Percentiles rank a stretch among this genome's conserved stretches.
Evolutionary conservation across 768 basidiomycete genomes (phyloP).

Genomic region (Tulasnella sp.): DNA sequence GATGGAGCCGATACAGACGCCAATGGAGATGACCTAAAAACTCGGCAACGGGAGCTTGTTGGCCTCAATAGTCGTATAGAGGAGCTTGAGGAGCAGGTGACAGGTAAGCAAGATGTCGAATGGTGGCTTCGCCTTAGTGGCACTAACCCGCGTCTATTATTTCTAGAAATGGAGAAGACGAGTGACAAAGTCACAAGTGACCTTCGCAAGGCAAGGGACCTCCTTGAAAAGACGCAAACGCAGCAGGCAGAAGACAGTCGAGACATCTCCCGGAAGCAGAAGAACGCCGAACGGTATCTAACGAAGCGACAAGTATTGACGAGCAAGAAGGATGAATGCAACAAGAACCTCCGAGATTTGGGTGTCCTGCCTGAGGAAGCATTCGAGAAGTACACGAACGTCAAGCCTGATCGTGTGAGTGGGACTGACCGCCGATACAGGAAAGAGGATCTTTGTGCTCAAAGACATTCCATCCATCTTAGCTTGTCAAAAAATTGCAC

Average conservation of each 20-base stretch:
- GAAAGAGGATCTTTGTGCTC: neutral
- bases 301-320: conserved; percentile 82
- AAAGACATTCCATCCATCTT: neutral
- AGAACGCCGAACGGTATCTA: conserved; percentile 88
- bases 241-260: conserved; percentile 83
- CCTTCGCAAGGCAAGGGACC: conserved; percentile 51
- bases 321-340: conserved; percentile 85
- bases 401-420: conserved; percentile 79
- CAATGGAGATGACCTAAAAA: conserved; percentile 48
- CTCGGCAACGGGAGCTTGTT: conserved; percentile 57
- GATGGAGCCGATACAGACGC: conserved; percentile 31
- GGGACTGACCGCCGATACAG: conserved; percentile 9
- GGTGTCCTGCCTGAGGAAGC: conserved; percentile 97
- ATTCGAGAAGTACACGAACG: conserved; percentile 85
- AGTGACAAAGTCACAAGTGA: conserved; percentile 49
- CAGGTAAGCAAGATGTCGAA: conserved; percentile 34
- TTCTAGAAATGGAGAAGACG: conserved; percentile 58
- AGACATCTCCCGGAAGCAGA: conserved; percentile 82
- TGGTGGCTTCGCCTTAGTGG: too few relatives aligned
- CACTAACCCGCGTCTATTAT: neutral
- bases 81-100: conserved; percentile 48
- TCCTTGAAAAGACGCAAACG: conserved; percentile 60
- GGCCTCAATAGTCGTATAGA: conserved; percentile 57
- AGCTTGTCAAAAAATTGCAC: conserved; percentile 93
- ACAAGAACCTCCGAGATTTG: conserved; percentile 88